Evolutionary conservation across 2,329 filamentous ascomycete species (phyloP), one percentile per base, ranked within the genome.

Genomic region (Trichoderma afroharzianum): DNA sequence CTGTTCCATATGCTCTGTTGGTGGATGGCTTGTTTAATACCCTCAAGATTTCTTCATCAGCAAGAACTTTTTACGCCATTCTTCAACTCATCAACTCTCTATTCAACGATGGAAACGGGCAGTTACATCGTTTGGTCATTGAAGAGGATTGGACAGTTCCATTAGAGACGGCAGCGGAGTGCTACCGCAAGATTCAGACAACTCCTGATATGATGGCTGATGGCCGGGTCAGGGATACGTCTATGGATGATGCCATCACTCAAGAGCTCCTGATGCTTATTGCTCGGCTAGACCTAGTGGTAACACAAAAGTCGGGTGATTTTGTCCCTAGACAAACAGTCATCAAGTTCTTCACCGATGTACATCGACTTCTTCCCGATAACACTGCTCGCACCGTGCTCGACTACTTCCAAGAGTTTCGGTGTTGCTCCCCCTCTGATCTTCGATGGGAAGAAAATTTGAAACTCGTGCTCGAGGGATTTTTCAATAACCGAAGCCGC

Each of bases 361-460:
- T 93, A 18, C 87, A 91, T 69, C 81, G 83, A 18, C 85, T 88
- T 43, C 84, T 94, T 9, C 89, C 90, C 6, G 90, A 94, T 76
- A 86, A 87, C 4, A 88, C 89, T 9, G 90, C 88, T 2, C 86
- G 86, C 61, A 83, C 91, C 12, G 86, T 93, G 28, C 85, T 94
- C 57, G 86, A 89, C 58, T 89, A 93, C 77, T 92, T 91, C 74
- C 86, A 87, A 70, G 88, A 92, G 68, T 91, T 92, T 74, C 85
- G 91, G 59, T 90, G 89, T 76, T 92, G 92, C 75, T 91, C 91
- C 58, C 92, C 92, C 3, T 92, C 92, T 0, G 91, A 93, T 75
- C 80, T 85, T 61, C 83, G 88, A 43, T 94, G 92, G 92, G 86
- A 91, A 73, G 81, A 85, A 3, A 92, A 93, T 67, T 83, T 92